phyloP scores from a whole-genome alignment of 305 asterid genomes.

The Fraxinus sp. region DNA sequence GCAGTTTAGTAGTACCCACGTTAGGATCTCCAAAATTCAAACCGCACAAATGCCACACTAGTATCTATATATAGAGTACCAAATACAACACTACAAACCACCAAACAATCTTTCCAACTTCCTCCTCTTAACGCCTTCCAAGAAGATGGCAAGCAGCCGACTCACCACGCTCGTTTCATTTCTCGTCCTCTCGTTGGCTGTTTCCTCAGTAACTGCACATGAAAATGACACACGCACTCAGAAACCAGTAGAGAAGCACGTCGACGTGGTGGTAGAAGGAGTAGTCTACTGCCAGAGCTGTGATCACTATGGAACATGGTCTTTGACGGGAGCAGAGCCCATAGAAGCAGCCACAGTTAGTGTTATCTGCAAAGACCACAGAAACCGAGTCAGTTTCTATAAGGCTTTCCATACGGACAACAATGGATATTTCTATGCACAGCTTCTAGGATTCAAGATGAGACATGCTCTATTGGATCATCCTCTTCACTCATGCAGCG shows the following conservation, averaged over 20 bases:
- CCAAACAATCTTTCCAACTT: constrained; percentile 13
- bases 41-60: constrained; percentile 10
- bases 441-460: constrained; percentile 75
- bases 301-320: constrained; percentile 53
- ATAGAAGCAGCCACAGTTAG: constrained; percentile 52
- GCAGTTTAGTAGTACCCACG: constrained; percentile 54
- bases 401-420: constrained; percentile 56
- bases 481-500: constrained; percentile 80
- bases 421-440: constrained; percentile 67
- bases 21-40: constrained; percentile 25
- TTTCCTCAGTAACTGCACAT: constrained; percentile 33
- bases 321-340: constrained; percentile 51
- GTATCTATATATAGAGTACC: constrained; percentile 13
- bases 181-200: constrained; percentile 35
- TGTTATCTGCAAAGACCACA: constrained; percentile 78
- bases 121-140: neutral
- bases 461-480: constrained; percentile 67
- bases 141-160: constrained; percentile 55
- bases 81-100: constrained; percentile 20
- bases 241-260: constrained; percentile 34
- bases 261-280: constrained; percentile 74
- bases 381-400: constrained; percentile 60
- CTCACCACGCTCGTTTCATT: constrained; percentile 35
- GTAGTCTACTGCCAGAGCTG: constrained; percentile 77
- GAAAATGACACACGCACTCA: neutral